Conservation (phyloP, 768 basidiomycete genomes). For the Wakefieldia striispora region DNA sequence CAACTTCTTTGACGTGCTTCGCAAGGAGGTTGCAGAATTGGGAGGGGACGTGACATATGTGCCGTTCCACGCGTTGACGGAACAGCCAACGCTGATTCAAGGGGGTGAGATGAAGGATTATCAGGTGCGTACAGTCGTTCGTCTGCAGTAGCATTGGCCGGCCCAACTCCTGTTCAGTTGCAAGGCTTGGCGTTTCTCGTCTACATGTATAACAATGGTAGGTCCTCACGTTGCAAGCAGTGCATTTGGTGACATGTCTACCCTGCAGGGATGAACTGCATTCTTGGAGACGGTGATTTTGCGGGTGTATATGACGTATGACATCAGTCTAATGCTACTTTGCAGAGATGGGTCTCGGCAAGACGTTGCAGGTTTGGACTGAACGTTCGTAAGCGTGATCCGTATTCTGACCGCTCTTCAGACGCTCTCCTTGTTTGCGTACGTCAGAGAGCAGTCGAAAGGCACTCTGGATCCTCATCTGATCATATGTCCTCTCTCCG, state of each 20-base stretch:
- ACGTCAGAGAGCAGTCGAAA: slow-evolving; percentile 54
- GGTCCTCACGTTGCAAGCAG: neutral
- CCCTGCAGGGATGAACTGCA: slow-evolving; percentile 58
- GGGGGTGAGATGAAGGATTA: slow-evolving; percentile 71
- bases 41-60: slow-evolving; percentile 27
- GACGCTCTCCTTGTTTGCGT: slow-evolving; percentile 66
- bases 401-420: slow-evolving; percentile 13
- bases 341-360: slow-evolving; percentile 60
- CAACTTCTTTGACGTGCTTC: slow-evolving; percentile 39
- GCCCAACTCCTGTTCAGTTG: slow-evolving; percentile 33
- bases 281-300: slow-evolving; percentile 64
- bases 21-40: slow-evolving; percentile 29
- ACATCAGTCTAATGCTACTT: neutral
- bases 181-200: slow-evolving; percentile 65
- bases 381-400: neutral
- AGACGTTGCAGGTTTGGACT: slow-evolving; percentile 52
- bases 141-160: neutral
- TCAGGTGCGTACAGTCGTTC: slow-evolving; percentile 41
- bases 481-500: slow-evolving; percentile 71
- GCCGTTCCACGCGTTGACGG: slow-evolving; percentile 39
- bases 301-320: too few species aligned
- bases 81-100: slow-evolving; percentile 50
- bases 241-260: neutral
- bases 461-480: slow-evolving; percentile 61
- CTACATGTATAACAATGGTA: slow-evolving; percentile 66